Base-by-base conservation (phyloP, 441 rosid genomes). In the Arabidopsis hybrid region DNA sequence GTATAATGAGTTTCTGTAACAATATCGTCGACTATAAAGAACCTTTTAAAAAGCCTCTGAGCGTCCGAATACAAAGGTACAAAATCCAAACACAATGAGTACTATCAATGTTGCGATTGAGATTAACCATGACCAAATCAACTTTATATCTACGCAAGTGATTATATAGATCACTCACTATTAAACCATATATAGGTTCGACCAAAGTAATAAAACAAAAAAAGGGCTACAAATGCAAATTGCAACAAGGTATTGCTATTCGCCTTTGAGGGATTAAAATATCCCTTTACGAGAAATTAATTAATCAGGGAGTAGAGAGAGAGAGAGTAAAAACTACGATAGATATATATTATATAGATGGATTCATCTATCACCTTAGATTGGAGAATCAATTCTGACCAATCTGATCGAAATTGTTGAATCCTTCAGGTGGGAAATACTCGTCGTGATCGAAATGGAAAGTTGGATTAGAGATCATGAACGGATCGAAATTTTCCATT, bases 71-170 rank as follows among this genome's bases (percentile, higher is more conserved):
- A 45, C 46, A 72, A 61, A 51, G 52, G 69, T 18, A 63, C 63
- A 63, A 8, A 72, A 72, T 13, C 12, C 38, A 16, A 40, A 52
- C 7, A 56, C 60, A 56, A 1, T 1, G 38, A 40, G 35, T 5
- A 60, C 14, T 39, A 50, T 71, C 67, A 71, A 13, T 40, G 55
- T 14, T 39, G 42, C n/a, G 45, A 29, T 3, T 16, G 9, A 60
- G 31, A 13, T 21, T 68, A 6, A 7, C 7, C 61, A 40, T 14
- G 5, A 72, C 18, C 38, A 55, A 72, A 45, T 14, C 32, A 53
- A 55, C 56, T 63, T 43, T 42, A 72, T 43, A 14, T 57, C 8
- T 63, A 72, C 53, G 53, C 45, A 51, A 51, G 75, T 61, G 56
- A 53, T 43, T 34, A 62, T 9, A 63, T 34, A 72, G 38, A 71